These are phyloP conservation scores for Hortiboletus campestris DNA, from an alignment of 768 basidiomycete genomes.

Conservation along the genomic window DNA sequence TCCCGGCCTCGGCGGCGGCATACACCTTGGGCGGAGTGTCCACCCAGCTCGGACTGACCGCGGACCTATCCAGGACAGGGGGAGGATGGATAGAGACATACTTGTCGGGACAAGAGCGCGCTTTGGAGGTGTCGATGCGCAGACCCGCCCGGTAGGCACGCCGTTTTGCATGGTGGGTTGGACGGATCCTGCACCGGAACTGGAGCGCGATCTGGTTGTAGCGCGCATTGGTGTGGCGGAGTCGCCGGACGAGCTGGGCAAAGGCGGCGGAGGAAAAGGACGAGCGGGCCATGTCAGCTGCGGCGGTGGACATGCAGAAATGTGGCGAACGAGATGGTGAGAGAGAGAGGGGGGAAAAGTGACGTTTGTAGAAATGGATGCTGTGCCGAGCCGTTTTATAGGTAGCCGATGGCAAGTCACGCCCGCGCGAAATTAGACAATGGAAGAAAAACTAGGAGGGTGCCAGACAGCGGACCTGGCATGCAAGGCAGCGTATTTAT, in stretches of 20 bases:
- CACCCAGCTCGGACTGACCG: slow-evolving; percentile 30
- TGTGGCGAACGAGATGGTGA: neutral
- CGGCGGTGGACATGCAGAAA: slow-evolving; percentile 9
- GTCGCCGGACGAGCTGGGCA: slow-evolving; percentile 39
- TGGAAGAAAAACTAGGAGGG: neutral
- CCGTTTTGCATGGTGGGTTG: slow-evolving; percentile 46
- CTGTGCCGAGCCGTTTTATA: slow-evolving; percentile 4
- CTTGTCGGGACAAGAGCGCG: slow-evolving; percentile 38
- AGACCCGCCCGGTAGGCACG: slow-evolving; percentile 46
- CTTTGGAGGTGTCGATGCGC: slow-evolving; percentile 41
- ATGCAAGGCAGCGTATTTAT: slow-evolving; percentile 11
- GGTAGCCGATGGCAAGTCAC: slow-evolving; percentile 2
- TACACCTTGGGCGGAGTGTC: neutral
- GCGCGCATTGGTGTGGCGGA: slow-evolving; percentile 44
- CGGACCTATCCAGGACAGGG: slow-evolving; percentile 31
- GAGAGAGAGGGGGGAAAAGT: neutral
- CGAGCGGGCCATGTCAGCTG: slow-evolving; percentile 20
- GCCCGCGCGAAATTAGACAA: slow-evolving; percentile 12
- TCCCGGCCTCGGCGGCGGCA: neutral
- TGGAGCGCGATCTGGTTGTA: slow-evolving; percentile 40
- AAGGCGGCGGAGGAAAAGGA: slow-evolving; percentile 30
- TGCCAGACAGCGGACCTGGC: slow-evolving; percentile 3
- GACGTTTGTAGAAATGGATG: neutral
- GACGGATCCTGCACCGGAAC: slow-evolving; percentile 36
- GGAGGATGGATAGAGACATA: slow-evolving; percentile 33